phyloP scores from a whole-genome alignment of 306 rosid genomes.

The Cicer pinnatifidum region DNA sequence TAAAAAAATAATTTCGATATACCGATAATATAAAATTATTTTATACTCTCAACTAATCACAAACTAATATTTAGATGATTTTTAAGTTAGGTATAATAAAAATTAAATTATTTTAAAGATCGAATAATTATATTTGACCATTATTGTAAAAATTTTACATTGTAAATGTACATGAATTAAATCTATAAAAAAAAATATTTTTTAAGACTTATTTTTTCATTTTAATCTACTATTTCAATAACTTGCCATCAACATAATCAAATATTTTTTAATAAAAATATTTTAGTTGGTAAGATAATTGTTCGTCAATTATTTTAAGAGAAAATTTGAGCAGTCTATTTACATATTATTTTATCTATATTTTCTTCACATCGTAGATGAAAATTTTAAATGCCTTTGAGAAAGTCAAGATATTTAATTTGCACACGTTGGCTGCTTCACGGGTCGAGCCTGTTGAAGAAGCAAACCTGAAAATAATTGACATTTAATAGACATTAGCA shows the following conservation, averaged over 20 bases:
- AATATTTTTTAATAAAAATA: background rate
- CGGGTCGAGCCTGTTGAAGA: constrained; percentile 43
- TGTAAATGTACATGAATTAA: no score
- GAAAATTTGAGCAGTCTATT: background rate
- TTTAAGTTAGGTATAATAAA: no score
- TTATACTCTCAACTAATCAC: no score
- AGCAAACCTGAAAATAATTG: constrained; percentile 42
- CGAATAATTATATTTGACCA: no score
- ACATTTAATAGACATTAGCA: constrained; percentile 45
- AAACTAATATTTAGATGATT: no score
- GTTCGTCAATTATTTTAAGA: background rate
- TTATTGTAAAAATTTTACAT: no score
- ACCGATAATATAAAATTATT: no score
- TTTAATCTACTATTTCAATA: constrained; percentile 33
- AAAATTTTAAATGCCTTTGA: constrained; percentile 20
- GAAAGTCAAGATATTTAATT: constrained; percentile 37
- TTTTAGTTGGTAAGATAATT: background rate
- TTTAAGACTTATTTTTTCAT: constrained; percentile 35
- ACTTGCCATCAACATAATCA: background rate
- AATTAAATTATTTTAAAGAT: no score
- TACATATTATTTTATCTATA: background rate
- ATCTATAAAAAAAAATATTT: background rate
- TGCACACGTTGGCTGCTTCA: constrained; percentile 37
- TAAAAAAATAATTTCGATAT: background rate
- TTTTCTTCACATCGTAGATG: constrained; percentile 15